Base-by-base conservation (phyloP, 371 early-diverging fungal species). In the Rhizopus sp. region DNA sequence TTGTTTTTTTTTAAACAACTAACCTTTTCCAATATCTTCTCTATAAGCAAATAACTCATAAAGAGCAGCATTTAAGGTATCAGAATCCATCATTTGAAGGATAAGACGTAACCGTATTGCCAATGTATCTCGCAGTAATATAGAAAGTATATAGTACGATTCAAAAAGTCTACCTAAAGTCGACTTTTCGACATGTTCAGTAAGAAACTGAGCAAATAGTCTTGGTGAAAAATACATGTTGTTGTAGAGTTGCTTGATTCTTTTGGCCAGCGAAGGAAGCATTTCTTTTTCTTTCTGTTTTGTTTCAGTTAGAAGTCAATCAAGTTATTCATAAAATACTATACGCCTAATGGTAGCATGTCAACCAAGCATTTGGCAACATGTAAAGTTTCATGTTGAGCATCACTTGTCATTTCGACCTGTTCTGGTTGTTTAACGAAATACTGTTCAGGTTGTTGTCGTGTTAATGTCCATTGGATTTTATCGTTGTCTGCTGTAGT, bases 391-490 rank as follows among this genome's bases (percentile, higher is more conserved):
- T 15, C 29, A 2, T 5, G n/a, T 9, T 3, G 32, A 41, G 1
- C 15, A 23, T 23, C 23, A 23, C 23, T 23, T 2, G 23, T 23
- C 23, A 23, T 23, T 23, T 23, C 8, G 17, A 38, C 10, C 7
- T 7, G 10, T 13, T 13, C 7, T 10, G 47, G n/a, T 41, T 29
- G 9, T 31, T 35, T 55, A 49, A 5, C 29, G 7, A 44, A 38
- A 52, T 52, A 29, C 5, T 17, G 15, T 52, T 52, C 38, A 6
- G 10, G 38, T 5, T 50, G 33, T 3, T 49, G 50, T 3, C 52
- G 41, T 35, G 54, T 58, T 48, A 63, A 15, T n/a, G 49, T 33
- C 63, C 59, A 63, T 58, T 63, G 59, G 9, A 58, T 30, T 3
- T 3, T n/a, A 45, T 63, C 63, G 33, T 58, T 40, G 32, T 63